Base-by-base conservation (phyloP, 2,329 filamentous ascomycete species). In the Sphaceloma murrayae region DNA sequence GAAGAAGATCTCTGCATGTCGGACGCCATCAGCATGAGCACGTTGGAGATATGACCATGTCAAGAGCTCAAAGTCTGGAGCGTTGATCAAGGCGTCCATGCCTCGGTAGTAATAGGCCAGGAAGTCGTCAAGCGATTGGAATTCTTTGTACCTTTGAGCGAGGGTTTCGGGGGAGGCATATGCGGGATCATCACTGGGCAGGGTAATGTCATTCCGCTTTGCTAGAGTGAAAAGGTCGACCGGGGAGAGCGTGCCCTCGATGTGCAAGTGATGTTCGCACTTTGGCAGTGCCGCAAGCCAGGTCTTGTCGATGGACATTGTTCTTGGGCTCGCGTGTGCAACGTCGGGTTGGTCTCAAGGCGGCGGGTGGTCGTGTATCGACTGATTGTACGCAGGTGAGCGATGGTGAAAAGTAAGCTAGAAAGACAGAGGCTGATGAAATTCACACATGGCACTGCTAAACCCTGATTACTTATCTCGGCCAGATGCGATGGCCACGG, bases 181-280 rank as follows among this genome's bases (percentile, higher is more conserved):
- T 22, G 78, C 75, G 14, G 73, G 62, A 55, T 86, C 77, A 26
- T 68, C 64, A 24, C 58, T 55, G 1, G 67, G 63, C 3, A 88
- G 70, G 2, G 66, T 29, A 53, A 87, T 74, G 45, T 67, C 67
- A 68, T 89, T 86, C 55, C 74, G 74, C 26, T 65, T 58, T 4
- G 84, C 80, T 4, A 89, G 75, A 21, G 67, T 56, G 66, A 87
- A 88, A 49, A 87, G 74, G 29, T 86, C 68, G 45, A 70, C 65
- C 1, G 83, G 81, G 30, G 78, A 77, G 27, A 89, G 70, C 9
- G 80, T 80, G 45, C 84, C 84, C 62, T 88, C 83, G 24, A 89
- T 70, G 58, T 89, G 84, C 44, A 88, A 74, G 63, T 88, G 84
- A 57, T 87, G 83, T 60, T 89, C 84, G 63, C 80, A 84, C 67